Conservation (phyloP, 108 stramenopile species). For the Schizochytrium sp. region DNA sequence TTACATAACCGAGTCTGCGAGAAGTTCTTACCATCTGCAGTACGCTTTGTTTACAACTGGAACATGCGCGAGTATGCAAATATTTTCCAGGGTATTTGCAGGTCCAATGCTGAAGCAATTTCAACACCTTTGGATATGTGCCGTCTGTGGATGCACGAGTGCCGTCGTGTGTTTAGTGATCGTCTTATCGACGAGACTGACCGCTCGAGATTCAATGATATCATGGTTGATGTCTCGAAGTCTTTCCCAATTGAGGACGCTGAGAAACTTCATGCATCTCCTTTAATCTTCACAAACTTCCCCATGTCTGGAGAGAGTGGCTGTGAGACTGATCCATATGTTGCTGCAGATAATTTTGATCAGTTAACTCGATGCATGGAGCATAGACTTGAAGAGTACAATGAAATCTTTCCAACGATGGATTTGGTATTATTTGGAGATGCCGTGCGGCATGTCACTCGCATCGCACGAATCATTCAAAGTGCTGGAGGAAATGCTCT, state of each 20-base stretch:
- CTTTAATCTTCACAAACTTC: conserved; percentile 85
- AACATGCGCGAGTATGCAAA: conserved; percentile 91
- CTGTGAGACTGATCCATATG: conserved; percentile 1
- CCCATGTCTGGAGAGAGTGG: conserved; percentile 67
- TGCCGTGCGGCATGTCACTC: conserved; percentile 86
- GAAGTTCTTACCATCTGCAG: conserved; percentile 86
- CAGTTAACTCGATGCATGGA: conserved; percentile 65
- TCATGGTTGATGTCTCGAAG: conserved; percentile 60
- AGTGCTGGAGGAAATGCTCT: conserved; percentile 88
- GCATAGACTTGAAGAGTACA: conserved; percentile 84
- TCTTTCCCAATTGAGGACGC: conserved; percentile 65
- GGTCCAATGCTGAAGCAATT: conserved; percentile 77
- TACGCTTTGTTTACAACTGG: conserved; percentile 92
- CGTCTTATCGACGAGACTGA: conserved; percentile 81
- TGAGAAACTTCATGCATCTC: conserved; percentile 60
- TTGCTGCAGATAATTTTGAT: background rate
- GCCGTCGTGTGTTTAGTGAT: conserved; percentile 84
- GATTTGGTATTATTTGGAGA: conserved; percentile 88
- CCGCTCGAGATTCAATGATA: conserved; percentile 71
- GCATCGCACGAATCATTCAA: conserved; percentile 86
- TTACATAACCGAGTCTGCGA: conserved; percentile 81
- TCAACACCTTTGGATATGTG: conserved; percentile 75
- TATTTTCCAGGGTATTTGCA: conserved; percentile 86
- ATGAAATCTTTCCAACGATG: conserved; percentile 89
- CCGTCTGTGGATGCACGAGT: conserved; percentile 86